Evolutionary conservation across 2,329 filamentous ascomycete species (phyloP).

Genomic region (Penicillium olsonii): DNA sequence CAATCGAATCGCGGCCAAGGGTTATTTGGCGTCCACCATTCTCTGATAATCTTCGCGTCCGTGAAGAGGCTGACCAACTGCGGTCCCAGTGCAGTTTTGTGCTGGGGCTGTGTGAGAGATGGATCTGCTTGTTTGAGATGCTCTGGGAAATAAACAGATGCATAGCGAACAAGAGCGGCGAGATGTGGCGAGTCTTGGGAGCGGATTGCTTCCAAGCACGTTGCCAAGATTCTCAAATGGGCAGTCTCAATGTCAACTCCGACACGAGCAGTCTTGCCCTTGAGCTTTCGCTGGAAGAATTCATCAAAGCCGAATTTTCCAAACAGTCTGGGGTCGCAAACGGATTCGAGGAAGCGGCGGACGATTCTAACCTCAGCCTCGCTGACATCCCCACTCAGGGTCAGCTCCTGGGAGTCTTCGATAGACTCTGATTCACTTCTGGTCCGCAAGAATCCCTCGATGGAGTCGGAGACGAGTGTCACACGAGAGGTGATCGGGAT

Average conservation of each 20-base stretch:
- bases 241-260: conserved; percentile 18
- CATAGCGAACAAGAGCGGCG: conserved; percentile 8
- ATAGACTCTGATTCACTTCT: background rate
- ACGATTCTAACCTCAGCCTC: conserved; percentile 27
- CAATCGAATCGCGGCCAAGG: conserved; percentile 12
- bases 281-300: conserved; percentile 27
- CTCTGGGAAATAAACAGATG: conserved; percentile 1
- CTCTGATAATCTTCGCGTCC: conserved; percentile 18
- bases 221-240: conserved; percentile 8
- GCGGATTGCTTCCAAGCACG: conserved; percentile 15
- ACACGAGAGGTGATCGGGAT: conserved; percentile 6
- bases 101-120: conserved; percentile 20
- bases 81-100: conserved; percentile 23
- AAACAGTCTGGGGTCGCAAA: conserved; percentile 28
- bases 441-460: conserved; percentile 18
- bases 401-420: background rate
- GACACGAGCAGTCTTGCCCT: conserved; percentile 18
- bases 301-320: conserved; percentile 30
- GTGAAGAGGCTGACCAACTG: conserved; percentile 23
- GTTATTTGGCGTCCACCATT: conserved; percentile 20
- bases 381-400: conserved; percentile 15
- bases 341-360: conserved; percentile 25
- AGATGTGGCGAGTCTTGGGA: background rate
- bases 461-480: conserved; percentile 24
- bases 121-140: conserved; percentile 19